A percentile compares a stretch with the other conserved stretches of the same genome.
Conservation (phyloP, 306 rosid genomes). For the Citrullus colocynthis region DNA sequence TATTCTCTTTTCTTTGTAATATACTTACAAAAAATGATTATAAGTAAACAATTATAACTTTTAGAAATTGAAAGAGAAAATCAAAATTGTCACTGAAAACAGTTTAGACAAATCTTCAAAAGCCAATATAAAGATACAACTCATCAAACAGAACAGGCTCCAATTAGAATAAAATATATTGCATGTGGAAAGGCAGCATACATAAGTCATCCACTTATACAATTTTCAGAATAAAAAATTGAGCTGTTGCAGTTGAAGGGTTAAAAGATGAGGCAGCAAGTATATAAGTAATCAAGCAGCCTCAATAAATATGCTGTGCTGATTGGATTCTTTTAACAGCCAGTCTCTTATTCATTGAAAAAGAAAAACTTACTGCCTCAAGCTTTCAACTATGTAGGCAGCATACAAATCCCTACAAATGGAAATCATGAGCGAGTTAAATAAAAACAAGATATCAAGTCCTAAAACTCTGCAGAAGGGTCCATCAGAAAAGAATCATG, state of each 20-base stretch:
- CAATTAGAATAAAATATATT: neutral
- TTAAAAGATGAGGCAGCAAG: neutral
- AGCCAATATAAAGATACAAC: neutral
- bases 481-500: neutral
- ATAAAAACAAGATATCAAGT: neutral
- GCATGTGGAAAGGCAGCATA: neutral
- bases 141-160: neutral
- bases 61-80: too few species aligned
- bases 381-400: slow-evolving; percentile 81
- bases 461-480: neutral
- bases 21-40: neutral
- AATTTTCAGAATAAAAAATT: neutral
- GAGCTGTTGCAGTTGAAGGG: neutral
- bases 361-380: slow-evolving; percentile 56
- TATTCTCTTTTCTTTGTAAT: neutral
- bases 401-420: slow-evolving; percentile 84
- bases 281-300: neutral
- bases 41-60: neutral
- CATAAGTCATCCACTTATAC: neutral
- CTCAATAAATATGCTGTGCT: neutral
- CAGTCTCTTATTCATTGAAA: neutral
- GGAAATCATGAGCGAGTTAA: slow-evolving; percentile 6
- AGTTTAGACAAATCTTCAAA: neutral
- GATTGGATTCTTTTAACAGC: neutral
- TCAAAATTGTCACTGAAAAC: neutral